Evolutionary conservation across 2,329 filamentous ascomycete genomes (phyloP).

Genomic region (Alternaria rosae): DNA sequence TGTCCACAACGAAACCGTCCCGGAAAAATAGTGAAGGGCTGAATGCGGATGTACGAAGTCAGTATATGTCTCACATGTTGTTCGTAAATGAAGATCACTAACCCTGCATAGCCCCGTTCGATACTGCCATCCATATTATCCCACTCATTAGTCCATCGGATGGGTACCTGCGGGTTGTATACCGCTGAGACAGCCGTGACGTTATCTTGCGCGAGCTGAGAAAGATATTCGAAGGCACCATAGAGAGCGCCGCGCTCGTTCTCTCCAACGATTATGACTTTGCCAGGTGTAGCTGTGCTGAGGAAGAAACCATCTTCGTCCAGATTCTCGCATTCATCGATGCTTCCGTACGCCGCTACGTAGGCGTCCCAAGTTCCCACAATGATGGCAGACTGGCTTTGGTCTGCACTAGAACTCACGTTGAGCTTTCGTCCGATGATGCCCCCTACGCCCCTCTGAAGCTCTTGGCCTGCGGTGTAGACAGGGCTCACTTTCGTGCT

Average conservation of each 20-base stretch:
- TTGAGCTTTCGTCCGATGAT: slow-evolving; percentile 62
- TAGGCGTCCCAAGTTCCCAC: slow-evolving; percentile 61
- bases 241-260: slow-evolving; percentile 74
- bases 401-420: slow-evolving; percentile 37
- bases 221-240: slow-evolving; percentile 73
- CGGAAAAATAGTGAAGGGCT: slow-evolving; percentile 73
- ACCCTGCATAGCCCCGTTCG: slow-evolving; percentile 73
- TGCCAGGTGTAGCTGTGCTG: slow-evolving; percentile 52
- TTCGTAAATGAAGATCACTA: too few relatives aligned
- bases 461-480: slow-evolving; percentile 65
- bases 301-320: slow-evolving; percentile 69
- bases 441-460: slow-evolving; percentile 64
- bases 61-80: too few relatives aligned
- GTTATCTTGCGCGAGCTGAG: slow-evolving; percentile 67
- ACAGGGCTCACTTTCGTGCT: slow-evolving; percentile 63
- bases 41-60: too few relatives aligned
- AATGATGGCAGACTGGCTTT: slow-evolving; percentile 50
- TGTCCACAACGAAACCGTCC: slow-evolving; percentile 62
- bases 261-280: slow-evolving; percentile 67
- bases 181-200: slow-evolving; percentile 57
- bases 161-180: slow-evolving; percentile 65
- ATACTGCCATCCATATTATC: slow-evolving; percentile 74
- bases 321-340: slow-evolving; percentile 51
- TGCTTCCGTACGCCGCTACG: slow-evolving; percentile 43
- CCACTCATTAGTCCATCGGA: slow-evolving; percentile 78